Evolutionary conservation across 2,329 filamentous ascomycete species (phyloP).

Genomic region (Fusarium albidum): DNA sequence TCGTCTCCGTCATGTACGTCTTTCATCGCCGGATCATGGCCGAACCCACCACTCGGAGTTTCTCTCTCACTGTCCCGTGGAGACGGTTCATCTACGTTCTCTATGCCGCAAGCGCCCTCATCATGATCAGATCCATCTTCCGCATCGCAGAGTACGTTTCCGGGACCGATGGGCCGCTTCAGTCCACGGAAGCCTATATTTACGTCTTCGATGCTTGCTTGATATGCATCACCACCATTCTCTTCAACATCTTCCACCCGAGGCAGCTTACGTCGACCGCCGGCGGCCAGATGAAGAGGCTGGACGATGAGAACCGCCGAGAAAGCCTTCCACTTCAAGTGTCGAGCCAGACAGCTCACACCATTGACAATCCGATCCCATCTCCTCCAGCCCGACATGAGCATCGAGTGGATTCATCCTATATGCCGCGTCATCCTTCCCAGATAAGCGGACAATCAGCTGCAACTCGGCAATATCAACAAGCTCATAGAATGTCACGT

Average conservation of each 20-base stretch:
- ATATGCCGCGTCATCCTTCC: too few relatives aligned
- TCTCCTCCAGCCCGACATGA: too few relatives aligned
- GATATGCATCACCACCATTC: constrained; percentile 37
- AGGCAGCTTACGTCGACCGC: too few relatives aligned
- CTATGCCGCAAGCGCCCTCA: constrained; percentile 37
- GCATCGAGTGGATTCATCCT: too few relatives aligned
- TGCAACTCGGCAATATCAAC: too few relatives aligned
- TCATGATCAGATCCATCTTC: constrained; percentile 49
- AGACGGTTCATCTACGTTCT: constrained; percentile 34
- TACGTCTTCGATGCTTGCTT: constrained; percentile 45
- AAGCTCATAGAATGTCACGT: too few relatives aligned
- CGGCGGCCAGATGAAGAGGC: too few relatives aligned
- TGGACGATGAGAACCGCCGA: too few relatives aligned
- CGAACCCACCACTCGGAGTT: not conserved
- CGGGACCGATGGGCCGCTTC: constrained; percentile 40
- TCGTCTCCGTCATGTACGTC: constrained; percentile 53
- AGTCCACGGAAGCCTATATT: constrained; percentile 40
- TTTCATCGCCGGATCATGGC: constrained; percentile 48
- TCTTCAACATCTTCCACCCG: constrained; percentile 15
- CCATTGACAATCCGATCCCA: too few relatives aligned
- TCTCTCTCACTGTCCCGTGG: constrained; percentile 33
- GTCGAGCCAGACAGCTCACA: too few relatives aligned
- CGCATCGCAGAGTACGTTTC: constrained; percentile 50
- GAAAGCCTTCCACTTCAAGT: too few relatives aligned
- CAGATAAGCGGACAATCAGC: too few relatives aligned